Base-by-base conservation (phyloP, 768 basidiomycete species). In the Hydnum rufescens region DNA sequence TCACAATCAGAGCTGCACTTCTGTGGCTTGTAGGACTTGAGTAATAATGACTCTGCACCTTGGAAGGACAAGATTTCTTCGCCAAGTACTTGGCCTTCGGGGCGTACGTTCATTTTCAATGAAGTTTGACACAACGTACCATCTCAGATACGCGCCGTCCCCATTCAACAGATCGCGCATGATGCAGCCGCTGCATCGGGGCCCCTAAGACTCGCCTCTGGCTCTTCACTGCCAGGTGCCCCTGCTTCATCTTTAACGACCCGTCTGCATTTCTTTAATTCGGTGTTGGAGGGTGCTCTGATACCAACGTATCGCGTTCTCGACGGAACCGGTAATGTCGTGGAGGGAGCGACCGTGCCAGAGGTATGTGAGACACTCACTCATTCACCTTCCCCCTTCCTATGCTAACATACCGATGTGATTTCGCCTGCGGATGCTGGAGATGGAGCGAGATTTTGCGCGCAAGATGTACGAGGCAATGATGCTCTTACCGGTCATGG, bases 251-350 rank as follows among this genome's bases (percentile, higher is more conserved):
- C 80, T 18, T 74, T 89, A 42, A 76, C 78, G 4, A 64, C 82
- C 13, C 75, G 73, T 51, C 74, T 85, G 32, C 66, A 77, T 49
- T 89, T 87, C 69, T 80, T 88, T 70, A 87, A 87, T 64, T 75
- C 83, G 0, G 76, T 88, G 28, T 74, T 74, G 32, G 69, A 68
- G 5, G 73, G 71, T 39, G 69, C 70, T 22, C 74, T 73, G 58
- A 88, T 93, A 58, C 86, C 90, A 3, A 85, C 88, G 3, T 93
- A 80, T 66, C 73, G 90, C 49, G 73, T 95, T 0, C 66, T 96
- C 29, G 90, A 90, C 64, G 80, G 86, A 28, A 67, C 74, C 50
- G 92, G 90, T 2, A 65, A 74, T 57, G 74, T 76, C 3, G 65
- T 90, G 18, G 74, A 83, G 3, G 83, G 78, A 0, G 86, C 82